phyloP scores from a whole-genome alignment of 2,329 filamentous ascomycete species.

The Aspergillaceae sp. region DNA sequence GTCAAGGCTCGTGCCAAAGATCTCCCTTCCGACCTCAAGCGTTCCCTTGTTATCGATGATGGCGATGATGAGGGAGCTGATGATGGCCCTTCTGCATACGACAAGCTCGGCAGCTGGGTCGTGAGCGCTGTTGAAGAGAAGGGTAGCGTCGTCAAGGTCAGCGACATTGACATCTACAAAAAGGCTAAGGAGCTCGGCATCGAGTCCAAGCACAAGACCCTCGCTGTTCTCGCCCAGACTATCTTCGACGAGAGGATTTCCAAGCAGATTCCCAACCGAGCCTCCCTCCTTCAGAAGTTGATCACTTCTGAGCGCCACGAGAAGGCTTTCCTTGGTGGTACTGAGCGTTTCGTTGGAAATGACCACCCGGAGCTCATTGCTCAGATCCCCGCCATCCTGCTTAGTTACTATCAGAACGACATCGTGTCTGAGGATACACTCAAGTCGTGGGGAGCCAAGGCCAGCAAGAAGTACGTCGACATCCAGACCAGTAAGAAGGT shows the following conservation, averaged over 20 bases:
- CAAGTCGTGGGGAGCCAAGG: conserved; percentile 85
- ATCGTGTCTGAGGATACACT: conserved; percentile 80
- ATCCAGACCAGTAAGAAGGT: conserved; percentile 85
- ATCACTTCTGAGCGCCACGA: conserved; percentile 87
- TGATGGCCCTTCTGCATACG: conserved; percentile 72
- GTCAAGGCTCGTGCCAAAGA: conserved; percentile 89
- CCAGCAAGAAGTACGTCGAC: conserved; percentile 98
- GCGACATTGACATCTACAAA: conserved; percentile 85
- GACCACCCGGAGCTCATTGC: conserved; percentile 70
- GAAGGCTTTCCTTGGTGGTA: conserved; percentile 89
- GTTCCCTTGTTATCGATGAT: conserved; percentile 73
- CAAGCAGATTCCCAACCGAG: conserved; percentile 76
- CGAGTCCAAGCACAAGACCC: conserved; percentile 85
- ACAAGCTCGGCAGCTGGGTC: conserved; percentile 90
- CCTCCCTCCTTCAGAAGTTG: conserved; percentile 83
- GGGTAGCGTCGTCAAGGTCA: conserved; percentile 67
- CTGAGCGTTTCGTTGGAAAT: conserved; percentile 81
- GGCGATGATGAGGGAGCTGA: conserved; percentile 72
- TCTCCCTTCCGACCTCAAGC: conserved; percentile 90
- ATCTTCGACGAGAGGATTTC: conserved; percentile 86
- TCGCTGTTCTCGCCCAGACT: conserved; percentile 84
- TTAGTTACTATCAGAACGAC: conserved; percentile 85
- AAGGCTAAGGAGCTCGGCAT: conserved; percentile 97
- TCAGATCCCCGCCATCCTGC: conserved; percentile 75
- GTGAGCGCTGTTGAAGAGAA: conserved; percentile 60